phyloP scores from a whole-genome alignment of 768 basidiomycete species.

The Suillus bovinus region DNA sequence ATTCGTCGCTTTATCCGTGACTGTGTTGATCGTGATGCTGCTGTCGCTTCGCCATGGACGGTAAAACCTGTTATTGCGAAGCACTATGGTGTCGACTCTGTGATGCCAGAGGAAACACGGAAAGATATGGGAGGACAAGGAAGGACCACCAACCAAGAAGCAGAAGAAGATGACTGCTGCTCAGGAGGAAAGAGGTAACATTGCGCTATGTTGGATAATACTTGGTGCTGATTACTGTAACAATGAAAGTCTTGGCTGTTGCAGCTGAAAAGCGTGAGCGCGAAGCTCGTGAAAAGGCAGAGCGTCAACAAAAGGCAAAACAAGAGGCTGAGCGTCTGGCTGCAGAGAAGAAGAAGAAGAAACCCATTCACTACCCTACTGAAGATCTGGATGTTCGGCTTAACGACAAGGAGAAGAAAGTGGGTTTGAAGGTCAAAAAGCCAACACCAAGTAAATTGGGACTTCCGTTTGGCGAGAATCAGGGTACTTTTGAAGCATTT shows the following conservation, averaged over 20 bases:
- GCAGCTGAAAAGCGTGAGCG: slow-evolving; percentile 65
- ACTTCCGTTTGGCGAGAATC: slow-evolving; percentile 68
- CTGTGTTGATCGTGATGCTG: slow-evolving; percentile 89
- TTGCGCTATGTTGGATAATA: slow-evolving; percentile 5
- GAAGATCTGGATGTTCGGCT: slow-evolving; percentile 87
- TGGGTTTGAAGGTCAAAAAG: slow-evolving; percentile 66
- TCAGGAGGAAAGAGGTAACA: slow-evolving; percentile 72
- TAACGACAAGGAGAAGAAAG: slow-evolving; percentile 80
- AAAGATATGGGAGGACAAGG: slow-evolving; percentile 88
- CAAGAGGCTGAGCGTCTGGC: slow-evolving; percentile 72
- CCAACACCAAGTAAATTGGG: slow-evolving; percentile 62
- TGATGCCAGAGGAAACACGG: slow-evolving; percentile 89
- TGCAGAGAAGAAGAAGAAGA: slow-evolving; percentile 85
- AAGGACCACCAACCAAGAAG: slow-evolving; percentile 78
- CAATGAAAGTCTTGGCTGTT: slow-evolving; percentile 32
- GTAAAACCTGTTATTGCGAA: slow-evolving; percentile 85
- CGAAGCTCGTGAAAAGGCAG: slow-evolving; percentile 71
- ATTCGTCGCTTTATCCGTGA: no score
- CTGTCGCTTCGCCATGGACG: slow-evolving; percentile 94
- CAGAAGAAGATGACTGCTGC: slow-evolving; percentile 76
- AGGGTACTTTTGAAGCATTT: slow-evolving; percentile 76
- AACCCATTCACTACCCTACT: slow-evolving; percentile 87
- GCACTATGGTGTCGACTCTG: slow-evolving; percentile 79
- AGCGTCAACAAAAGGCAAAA: slow-evolving; percentile 61
- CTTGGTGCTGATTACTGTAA: slow-evolving; percentile 12